phyloP scores from a whole-genome alignment of 139 green algal species.

The Dunaliella primolecta region DNA sequence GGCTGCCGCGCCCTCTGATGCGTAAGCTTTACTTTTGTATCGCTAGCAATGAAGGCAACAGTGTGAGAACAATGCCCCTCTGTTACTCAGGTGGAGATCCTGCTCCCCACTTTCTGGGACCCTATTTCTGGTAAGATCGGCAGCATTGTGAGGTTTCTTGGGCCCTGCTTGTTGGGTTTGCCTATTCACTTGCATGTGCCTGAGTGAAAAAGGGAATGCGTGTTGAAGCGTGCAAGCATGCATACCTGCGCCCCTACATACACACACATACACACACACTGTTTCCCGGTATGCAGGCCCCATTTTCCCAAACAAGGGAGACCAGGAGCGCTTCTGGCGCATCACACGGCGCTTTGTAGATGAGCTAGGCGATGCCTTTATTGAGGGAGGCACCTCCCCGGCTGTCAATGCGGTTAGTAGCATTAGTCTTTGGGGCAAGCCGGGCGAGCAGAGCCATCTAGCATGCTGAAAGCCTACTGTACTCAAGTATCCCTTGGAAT shows the following conservation, averaged over 20 bases:
- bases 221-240: too few relatives aligned
- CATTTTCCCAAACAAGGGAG: constrained; percentile 84
- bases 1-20: too few relatives aligned
- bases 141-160: too few relatives aligned
- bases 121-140: constrained; percentile 41
- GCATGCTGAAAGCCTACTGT: too few relatives aligned
- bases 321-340: constrained; percentile 75
- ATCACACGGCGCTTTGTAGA: constrained; percentile 57
- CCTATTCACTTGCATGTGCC: too few relatives aligned
- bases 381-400: background rate
- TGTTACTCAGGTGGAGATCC: constrained; percentile 78
- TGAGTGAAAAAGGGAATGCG: too few relatives aligned
- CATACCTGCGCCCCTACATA: background rate
- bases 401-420: constrained; percentile 33
- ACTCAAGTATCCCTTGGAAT: too few relatives aligned
- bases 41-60: too few relatives aligned
- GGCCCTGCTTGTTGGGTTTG: too few relatives aligned
- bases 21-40: too few relatives aligned
- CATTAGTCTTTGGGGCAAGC: background rate
- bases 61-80: too few relatives aligned
- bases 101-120: constrained; percentile 92
- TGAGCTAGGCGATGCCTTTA: constrained; percentile 17
- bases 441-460: too few relatives aligned
- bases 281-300: constrained; percentile 36
- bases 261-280: background rate